Evolutionary conservation across 129 eudicot species (phyloP), one percentile per base, ranked within the genome.

Genomic region (Flaveria trinervia): DNA sequence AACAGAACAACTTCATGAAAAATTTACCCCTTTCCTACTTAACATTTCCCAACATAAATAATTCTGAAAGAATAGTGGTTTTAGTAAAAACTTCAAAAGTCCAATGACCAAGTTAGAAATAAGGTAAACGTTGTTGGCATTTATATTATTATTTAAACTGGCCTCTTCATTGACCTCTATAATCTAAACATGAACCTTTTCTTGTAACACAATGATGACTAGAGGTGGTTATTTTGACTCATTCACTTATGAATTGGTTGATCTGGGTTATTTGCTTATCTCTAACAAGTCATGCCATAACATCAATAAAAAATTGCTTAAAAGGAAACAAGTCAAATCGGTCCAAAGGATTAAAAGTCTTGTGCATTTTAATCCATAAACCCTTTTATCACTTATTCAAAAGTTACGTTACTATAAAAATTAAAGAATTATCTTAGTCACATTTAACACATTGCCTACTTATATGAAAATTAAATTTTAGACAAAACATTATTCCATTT

Each of bases 171-270:
- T 23, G 65, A 5, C n/a, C 41, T 11, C 67, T 60, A 25, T 23
- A 25, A 60, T 11, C 39, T 3, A 25, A 60, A 11, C 41, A 61
- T 0, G 17, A 61, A 12, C 46, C 33, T 64, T 64, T 64, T 15
- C 69, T 64, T n/a, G 23, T 65, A 36, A 30, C 70, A 65, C 7
- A 4, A 65, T 65, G 22, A 65, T 65, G 48, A 65, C 36, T 7
- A 65, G 44, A 13, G 70, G 48, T 33, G 48, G 48, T 13, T 41
- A 61, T 61, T 61, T 26, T 61, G n/a, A 61, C 16, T 1, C 9
- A 28, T 28, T 14, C 43, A 61, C 67, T 61, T 14, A 8, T 7
- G 3, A 65, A 65, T 62, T 26, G 20, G 68, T 62, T 28, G 20
- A 28, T 62, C 14, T 62, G 44, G 68, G 43, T 62, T 62, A 62